Evolutionary conservation across 2,329 filamentous ascomycete genomes (phyloP), one percentile per base, ranked within the genome.

Genomic region (Lachnellula occidentalis): DNA sequence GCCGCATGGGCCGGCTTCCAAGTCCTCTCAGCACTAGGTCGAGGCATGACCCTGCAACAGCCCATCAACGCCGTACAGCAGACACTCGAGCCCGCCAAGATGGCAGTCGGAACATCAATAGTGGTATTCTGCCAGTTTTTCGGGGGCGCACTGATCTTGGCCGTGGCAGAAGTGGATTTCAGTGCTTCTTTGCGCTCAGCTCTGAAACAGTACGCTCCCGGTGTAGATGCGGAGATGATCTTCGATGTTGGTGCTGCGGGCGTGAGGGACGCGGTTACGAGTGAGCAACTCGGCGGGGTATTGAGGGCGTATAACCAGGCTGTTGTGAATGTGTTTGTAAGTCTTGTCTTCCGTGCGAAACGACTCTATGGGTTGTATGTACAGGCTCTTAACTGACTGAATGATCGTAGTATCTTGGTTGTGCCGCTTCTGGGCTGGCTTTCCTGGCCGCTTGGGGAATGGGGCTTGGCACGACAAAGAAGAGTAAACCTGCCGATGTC

Each of bases 271-370:
- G 63, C 71, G 14, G 69, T 77, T 0, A 27, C 58, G 1, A 37
- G 60, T 3, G 55, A 58, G 5, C 63, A 72, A 50, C 58, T 78
- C 0, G 49, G 61, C 0, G 67, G 66, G 4, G 73, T 76, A 1
- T 56, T 78, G 9, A 48, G 56, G 19, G 74, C 74, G 1, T 78
- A 78, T 57, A 67, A 72, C 6, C 65, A 68, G 19, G 71, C 59
- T 2, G 45, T 61, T 65, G 58, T 51, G 19, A 51, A 45, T 22
- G 52, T 52, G 27, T 62, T 59, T 55, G 56, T 56, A 41, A 53
- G 45, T 51, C 42, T 19, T 48, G 22, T 34, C 22, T 17, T 27
- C 19, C 21, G 41, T 27, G 21, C n/a, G 15, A 21, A n/a, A n/a
- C n/a, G n/a, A 39, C 34, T 17, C 45, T 42, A 14, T 43, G 15